These are phyloP conservation scores for Seminavis robusta DNA, from an alignment of 108 stramenopile species.

Conservation along the genomic window DNA sequence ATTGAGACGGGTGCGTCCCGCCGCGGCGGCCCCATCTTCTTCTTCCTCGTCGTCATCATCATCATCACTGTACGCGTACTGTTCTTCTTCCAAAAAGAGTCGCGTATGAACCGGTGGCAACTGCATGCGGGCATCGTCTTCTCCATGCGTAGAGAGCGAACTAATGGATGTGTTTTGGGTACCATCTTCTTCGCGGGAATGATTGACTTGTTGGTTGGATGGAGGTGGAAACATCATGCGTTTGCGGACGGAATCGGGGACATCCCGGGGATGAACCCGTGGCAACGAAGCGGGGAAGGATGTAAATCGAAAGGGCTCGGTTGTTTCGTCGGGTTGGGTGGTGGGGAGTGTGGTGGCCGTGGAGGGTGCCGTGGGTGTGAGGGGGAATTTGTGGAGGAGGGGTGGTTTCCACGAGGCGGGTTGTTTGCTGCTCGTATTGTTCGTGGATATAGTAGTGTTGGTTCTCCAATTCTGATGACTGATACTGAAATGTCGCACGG, in stretches of 20 bases:
- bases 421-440: too few relatives aligned
- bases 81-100: slow-evolving; percentile 34
- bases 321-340: too few relatives aligned
- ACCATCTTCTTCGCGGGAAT: slow-evolving; percentile 23
- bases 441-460: too few relatives aligned
- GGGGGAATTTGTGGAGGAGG: too few relatives aligned
- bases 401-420: too few relatives aligned
- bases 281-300: slow-evolving; percentile 84
- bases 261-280: slow-evolving; percentile 30
- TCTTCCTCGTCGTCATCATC: slow-evolving; percentile 13
- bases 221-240: slow-evolving; percentile 19
- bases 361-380: too few relatives aligned
- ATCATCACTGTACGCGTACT: slow-evolving; percentile 35
- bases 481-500: too few relatives aligned
- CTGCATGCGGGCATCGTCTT: slow-evolving; percentile 18
- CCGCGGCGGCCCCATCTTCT: slow-evolving; percentile 1
- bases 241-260: slow-evolving; percentile 26
- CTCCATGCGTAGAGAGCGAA: slow-evolving; percentile 21
- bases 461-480: too few relatives aligned
- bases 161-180: slow-evolving; percentile 38
- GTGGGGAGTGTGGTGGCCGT: too few relatives aligned
- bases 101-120: slow-evolving; percentile 20
- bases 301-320: slow-evolving; percentile 71
- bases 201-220: not conserved
- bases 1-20: slow-evolving; percentile 57